phyloP scores from a whole-genome alignment of 768 basidiomycete genomes.

The Xanthoconium purpureum region DNA sequence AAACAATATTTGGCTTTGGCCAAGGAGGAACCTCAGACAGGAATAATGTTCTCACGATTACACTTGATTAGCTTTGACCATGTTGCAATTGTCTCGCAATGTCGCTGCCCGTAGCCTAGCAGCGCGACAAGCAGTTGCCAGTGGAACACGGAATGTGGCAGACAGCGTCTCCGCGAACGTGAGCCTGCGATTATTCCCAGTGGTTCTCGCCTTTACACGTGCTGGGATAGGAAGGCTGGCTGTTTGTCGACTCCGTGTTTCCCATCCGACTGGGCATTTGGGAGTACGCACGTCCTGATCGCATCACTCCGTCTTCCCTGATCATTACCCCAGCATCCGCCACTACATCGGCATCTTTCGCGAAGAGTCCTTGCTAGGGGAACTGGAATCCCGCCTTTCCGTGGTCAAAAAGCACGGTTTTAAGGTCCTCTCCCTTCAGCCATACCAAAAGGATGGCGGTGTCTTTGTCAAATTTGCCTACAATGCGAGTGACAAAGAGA shows the following conservation, averaged over 20 bases:
- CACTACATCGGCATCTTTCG: constrained; percentile 60
- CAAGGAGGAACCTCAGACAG: constrained; percentile 1
- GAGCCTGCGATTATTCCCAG: constrained; percentile 13
- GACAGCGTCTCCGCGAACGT: constrained; percentile 16
- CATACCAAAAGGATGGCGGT: constrained; percentile 78
- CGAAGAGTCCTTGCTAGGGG: constrained; percentile 52
- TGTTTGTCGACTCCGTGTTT: constrained; percentile 78
- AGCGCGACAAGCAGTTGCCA: constrained; percentile 1
- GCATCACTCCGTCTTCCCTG: not conserved
- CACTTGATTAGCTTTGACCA: too few relatives aligned
- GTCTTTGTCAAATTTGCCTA: constrained; percentile 78
- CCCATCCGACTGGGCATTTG: constrained; percentile 66
- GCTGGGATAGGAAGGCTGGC: constrained; percentile 47
- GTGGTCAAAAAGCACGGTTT: constrained; percentile 56
- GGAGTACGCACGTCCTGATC: constrained; percentile 53
- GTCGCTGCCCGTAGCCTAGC: not conserved
- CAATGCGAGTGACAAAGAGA: constrained; percentile 35
- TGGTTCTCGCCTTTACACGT: constrained; percentile 6
- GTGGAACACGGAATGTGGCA: constrained; percentile 8
- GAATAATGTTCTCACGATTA: constrained; percentile 14
- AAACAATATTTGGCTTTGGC: constrained; percentile 22
- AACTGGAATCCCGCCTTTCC: constrained; percentile 48
- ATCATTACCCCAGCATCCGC: constrained; percentile 49
- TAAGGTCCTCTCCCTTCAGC: constrained; percentile 58
- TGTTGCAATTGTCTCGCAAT: constrained; percentile 11